These are phyloP conservation scores for Phaseolus coccineus DNA, from an alignment of 331 rosid species.

Conservation along the genomic window DNA sequence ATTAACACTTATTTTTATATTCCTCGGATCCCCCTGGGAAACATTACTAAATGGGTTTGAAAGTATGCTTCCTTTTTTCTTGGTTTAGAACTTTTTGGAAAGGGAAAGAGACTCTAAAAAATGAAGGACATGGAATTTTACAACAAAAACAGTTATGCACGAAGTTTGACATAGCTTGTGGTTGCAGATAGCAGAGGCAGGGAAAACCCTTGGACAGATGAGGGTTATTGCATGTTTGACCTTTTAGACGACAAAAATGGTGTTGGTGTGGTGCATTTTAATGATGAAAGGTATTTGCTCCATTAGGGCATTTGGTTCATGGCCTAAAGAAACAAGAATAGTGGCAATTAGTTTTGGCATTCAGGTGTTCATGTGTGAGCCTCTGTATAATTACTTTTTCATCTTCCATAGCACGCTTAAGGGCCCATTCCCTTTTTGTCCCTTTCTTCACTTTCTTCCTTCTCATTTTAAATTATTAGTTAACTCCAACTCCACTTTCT, in stretches of 20 bases:
- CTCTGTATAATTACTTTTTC: conserved; percentile 26
- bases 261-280: conserved; percentile 14
- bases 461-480: neutral
- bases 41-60: neutral
- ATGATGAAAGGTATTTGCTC: conserved; percentile 40
- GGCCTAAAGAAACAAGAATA: neutral
- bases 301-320: conserved; percentile 27
- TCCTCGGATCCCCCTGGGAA: too few species aligned
- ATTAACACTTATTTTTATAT: too few species aligned
- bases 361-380: conserved; percentile 41
- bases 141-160: neutral
- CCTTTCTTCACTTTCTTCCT: conserved; percentile 26
- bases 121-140: neutral
- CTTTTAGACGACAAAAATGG: conserved; percentile 46
- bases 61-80: neutral
- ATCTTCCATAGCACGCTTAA: conserved; percentile 46
- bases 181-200: conserved; percentile 18
- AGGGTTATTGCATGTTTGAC: conserved; percentile 58
- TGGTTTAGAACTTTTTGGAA: neutral
- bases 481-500: neutral
- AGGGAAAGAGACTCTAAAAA: neutral
- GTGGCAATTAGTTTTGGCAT: conserved; percentile 18
- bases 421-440: conserved; percentile 50
- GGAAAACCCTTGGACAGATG: neutral
- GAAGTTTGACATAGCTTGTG: neutral